Conservation (phyloP, 108 stramenopile species). For the Fistulifera pelliculosa region DNA sequence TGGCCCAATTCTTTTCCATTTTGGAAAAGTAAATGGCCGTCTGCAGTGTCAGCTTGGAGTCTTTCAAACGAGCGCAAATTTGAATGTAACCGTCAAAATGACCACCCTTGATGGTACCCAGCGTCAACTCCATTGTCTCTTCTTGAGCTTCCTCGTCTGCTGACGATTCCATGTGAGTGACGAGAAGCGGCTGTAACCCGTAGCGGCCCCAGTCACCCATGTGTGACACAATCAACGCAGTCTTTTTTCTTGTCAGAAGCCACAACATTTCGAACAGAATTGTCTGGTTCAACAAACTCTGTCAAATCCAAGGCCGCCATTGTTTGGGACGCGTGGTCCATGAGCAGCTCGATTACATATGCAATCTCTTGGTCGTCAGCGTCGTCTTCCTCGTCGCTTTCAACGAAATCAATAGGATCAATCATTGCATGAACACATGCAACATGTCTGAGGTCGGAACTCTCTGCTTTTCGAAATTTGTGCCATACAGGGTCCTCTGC, state of each 20-base stretch:
- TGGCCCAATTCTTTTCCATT: background rate
- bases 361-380: slow-evolving; percentile 11
- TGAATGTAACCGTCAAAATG: slow-evolving; percentile 68
- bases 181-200: slow-evolving; percentile 45
- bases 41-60: background rate
- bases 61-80: background rate
- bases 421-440: slow-evolving; percentile 20
- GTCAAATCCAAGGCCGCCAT: slow-evolving; percentile 46
- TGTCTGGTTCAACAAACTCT: slow-evolving; percentile 40
- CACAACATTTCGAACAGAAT: slow-evolving; percentile 22
- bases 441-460: slow-evolving; percentile 23
- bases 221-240: slow-evolving; percentile 32
- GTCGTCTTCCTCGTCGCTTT: slow-evolving; percentile 12
- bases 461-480: slow-evolving; percentile 13
- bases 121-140: slow-evolving; percentile 15
- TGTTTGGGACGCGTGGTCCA: slow-evolving; percentile 32
- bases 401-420: slow-evolving; percentile 11
- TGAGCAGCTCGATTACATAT: slow-evolving; percentile 17
- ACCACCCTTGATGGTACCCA: slow-evolving; percentile 49
- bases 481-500: slow-evolving; percentile 1
- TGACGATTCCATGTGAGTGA: slow-evolving; percentile 10
- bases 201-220: slow-evolving; percentile 58
- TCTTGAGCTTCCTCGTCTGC: background rate
- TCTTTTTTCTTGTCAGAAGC: too few species aligned
- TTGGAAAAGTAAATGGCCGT: background rate